Base-by-base conservation (phyloP, 495 filamentous ascomycete species). In the Penicillium paradoxum region DNA sequence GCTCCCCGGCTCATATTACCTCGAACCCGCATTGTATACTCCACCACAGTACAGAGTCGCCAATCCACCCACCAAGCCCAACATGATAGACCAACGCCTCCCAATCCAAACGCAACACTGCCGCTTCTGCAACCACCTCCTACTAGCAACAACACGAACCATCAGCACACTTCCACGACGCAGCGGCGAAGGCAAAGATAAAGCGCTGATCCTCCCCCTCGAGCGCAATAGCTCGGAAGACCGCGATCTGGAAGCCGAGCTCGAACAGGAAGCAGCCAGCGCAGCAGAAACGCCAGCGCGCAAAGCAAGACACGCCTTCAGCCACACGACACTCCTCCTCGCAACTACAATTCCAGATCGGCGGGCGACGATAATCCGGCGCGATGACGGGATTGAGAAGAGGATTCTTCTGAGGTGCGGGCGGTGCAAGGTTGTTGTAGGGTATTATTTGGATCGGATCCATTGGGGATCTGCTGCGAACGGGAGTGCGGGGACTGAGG, bases 351-450 rank as follows among this genome's bases (percentile, higher is more conserved):
- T 70, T 2, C 64, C 73, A 0, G 77, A 84, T 47, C 67, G 72
- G 0, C 74, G 74, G 13, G 60, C 79, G 17, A 73, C 79, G 4
- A 66, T 91, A 0, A 70, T 89, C 14, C 66, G 79, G 4, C 72
- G 82, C 3, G 78, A 80, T 55, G 85, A 89, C 49, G 87, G 87
- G 19, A 90, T 88, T 45, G 87, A 91, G 73, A 88, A 87, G 73
- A 64, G 87, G 22, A 65, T 77, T 39, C 55, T 84, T 15, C 69
- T 75, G 44, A 67, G 80, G 19, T 90, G 87, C 68, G 80, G 75
- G 3, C 66, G 86, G 52, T 91, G 87, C 70, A 70, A 75, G 22
- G 59, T 88, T 19, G 70, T 80, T 3, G 74, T 87, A 40, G 87
- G 83, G 30, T 91, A 91, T 69, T 69, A 71, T 50, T 44, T 75